Conservation (phyloP, 1,139 yeast genomes). For the Debaryomyces udenii region DNA sequence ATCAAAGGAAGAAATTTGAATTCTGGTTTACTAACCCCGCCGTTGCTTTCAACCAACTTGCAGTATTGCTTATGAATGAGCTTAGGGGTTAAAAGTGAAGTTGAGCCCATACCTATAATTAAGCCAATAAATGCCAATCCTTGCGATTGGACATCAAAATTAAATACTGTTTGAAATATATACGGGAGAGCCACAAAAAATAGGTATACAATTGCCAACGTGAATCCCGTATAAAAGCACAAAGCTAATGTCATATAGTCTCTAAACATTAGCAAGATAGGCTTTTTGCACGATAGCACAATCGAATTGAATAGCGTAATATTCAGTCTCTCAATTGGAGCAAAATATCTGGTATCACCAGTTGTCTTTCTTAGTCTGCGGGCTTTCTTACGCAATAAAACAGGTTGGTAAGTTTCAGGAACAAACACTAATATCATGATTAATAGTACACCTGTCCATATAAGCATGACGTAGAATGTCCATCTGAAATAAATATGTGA, state of each 20-base stretch:
- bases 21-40: slow-evolving; percentile 40
- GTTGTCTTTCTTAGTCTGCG: slow-evolving; percentile 18
- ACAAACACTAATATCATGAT: slow-evolving; percentile 22
- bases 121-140: slow-evolving; percentile 61
- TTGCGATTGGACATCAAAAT: slow-evolving; percentile 35
- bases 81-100: slow-evolving; percentile 26
- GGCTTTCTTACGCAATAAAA: slow-evolving; percentile 20
- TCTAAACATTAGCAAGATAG: slow-evolving; percentile 51
- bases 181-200: slow-evolving; percentile 68
- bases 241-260: slow-evolving; percentile 67
- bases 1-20: slow-evolving; percentile 39
- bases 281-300: slow-evolving; percentile 50
- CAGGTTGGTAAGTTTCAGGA: slow-evolving; percentile 26
- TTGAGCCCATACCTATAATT: slow-evolving; percentile 47
- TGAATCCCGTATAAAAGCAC: slow-evolving; percentile 64
- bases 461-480: slow-evolving; percentile 29
- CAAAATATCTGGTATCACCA: slow-evolving; percentile 35
- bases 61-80: slow-evolving; percentile 26
- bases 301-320: slow-evolving; percentile 31
- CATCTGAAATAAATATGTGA: slow-evolving; percentile 25
- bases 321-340: slow-evolving; percentile 47
- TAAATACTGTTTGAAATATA: slow-evolving; percentile 51
- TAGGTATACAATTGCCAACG: slow-evolving; percentile 61
- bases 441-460: slow-evolving; percentile 25
- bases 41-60: slow-evolving; percentile 27